phyloP scores from a whole-genome alignment of 169 alveolate species.

The Cryptosporidium xiaoi region DNA sequence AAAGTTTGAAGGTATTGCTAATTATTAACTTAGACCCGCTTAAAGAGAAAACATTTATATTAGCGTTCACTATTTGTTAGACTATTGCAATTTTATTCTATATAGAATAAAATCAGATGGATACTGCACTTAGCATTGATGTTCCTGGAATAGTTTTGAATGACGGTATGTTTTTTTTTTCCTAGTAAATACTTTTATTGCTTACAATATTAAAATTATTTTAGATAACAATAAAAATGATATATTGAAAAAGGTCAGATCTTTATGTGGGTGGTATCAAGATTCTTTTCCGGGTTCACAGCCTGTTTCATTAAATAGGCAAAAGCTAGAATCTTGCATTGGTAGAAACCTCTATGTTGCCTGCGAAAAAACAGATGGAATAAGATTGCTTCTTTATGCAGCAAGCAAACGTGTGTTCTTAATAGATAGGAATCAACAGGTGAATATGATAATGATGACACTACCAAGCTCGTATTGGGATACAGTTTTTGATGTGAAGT shows the following conservation, averaged over 20 bases:
- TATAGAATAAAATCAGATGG: conserved; percentile 13
- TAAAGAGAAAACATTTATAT: neutral
- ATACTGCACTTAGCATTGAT: conserved; percentile 32
- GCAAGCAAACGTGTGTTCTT: conserved; percentile 87
- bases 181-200: neutral
- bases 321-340: conserved; percentile 73
- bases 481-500: conserved; percentile 37
- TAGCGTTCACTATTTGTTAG: neutral
- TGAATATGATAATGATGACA: conserved; percentile 82
- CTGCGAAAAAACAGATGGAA: conserved; percentile 92
- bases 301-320: conserved; percentile 87
- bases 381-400: conserved; percentile 86
- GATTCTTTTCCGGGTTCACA: conserved; percentile 90
- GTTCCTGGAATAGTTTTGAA: conserved; percentile 58
- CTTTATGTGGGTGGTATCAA: conserved; percentile 86
- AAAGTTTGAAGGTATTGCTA: neutral
- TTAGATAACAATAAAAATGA: conserved; percentile 16
- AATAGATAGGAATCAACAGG: conserved; percentile 88
- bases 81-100: neutral
- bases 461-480: conserved; percentile 79
- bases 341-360: conserved; percentile 85
- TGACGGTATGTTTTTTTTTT: conserved; percentile 37
- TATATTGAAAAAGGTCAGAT: conserved; percentile 75
- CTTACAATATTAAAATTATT: neutral
- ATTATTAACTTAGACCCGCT: neutral